Conservation (phyloP, 495 filamentous ascomycete species). For the Delitschia confertaspora region DNA sequence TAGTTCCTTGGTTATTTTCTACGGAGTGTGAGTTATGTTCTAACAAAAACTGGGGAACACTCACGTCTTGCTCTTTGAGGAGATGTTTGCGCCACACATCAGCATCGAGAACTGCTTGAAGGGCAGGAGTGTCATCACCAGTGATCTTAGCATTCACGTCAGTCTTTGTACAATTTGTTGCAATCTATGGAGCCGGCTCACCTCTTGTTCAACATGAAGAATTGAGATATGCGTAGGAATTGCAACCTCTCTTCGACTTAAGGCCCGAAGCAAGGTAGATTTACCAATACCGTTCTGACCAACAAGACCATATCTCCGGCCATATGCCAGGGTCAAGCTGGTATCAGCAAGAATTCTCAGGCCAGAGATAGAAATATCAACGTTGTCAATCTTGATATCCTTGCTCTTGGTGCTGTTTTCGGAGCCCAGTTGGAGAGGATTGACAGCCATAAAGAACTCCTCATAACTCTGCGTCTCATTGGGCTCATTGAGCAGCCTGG, state of each 20-base stretch:
- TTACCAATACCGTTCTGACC: slow-evolving; percentile 99
- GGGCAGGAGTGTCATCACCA: slow-evolving; percentile 88
- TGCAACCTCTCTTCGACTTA: slow-evolving; percentile 87
- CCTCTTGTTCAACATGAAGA: slow-evolving; percentile 97
- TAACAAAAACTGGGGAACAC: slow-evolving; percentile 20
- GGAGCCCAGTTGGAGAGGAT: slow-evolving; percentile 82
- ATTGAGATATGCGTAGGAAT: slow-evolving; percentile 97
- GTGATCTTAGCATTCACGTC: slow-evolving; percentile 65
- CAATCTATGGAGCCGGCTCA: slow-evolving; percentile 33
- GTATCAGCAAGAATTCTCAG: slow-evolving; percentile 85
- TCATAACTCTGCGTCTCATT: slow-evolving; percentile 90
- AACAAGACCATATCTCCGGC: slow-evolving; percentile 91
- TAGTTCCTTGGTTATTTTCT: slow-evolving; percentile 80
- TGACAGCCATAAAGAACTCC: slow-evolving; percentile 99
- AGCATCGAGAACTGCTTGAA: slow-evolving; percentile 94
- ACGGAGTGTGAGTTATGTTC: slow-evolving; percentile 19
- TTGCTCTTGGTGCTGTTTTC: slow-evolving; percentile 74
- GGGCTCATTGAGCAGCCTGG: slow-evolving; percentile 72
- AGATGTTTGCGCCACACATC: slow-evolving; percentile 98
- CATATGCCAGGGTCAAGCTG: slow-evolving; percentile 80
- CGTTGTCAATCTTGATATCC: slow-evolving; percentile 95
- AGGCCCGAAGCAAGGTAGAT: slow-evolving; percentile 81
- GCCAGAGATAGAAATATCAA: slow-evolving; percentile 88
- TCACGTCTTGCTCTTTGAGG: slow-evolving; percentile 75
- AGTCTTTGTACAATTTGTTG: not conserved